Percentiles rank a stretch among this genome's conserved stretches.
These are phyloP conservation scores for Colletotrichum brevisporum DNA, from an alignment of 2,329 filamentous ascomycete species.

Conservation along the genomic window DNA sequence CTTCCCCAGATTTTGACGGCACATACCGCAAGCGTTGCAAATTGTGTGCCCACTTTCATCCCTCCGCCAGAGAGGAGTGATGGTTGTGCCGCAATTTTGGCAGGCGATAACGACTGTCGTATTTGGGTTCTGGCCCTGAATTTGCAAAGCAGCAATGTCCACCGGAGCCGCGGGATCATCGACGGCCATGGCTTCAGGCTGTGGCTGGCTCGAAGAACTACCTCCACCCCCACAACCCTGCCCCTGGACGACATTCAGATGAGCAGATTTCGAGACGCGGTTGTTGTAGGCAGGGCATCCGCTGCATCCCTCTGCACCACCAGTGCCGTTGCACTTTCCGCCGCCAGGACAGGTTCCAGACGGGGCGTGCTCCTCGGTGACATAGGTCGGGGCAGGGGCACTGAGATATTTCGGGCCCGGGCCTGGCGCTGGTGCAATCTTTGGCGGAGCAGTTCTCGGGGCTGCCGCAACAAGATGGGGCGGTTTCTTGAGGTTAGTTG, in stretches of 20 bases:
- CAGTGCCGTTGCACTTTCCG: constrained; percentile 95
- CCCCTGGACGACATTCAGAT: constrained; percentile 72
- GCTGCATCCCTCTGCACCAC: constrained; percentile 93
- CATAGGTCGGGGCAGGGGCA: constrained; percentile 75
- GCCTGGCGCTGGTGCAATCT: constrained; percentile 48
- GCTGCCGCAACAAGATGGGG: constrained; percentile 64
- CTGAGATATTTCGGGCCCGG: constrained; percentile 58
- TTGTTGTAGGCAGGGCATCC: constrained; percentile 99
- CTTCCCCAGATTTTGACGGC: constrained; percentile 18
- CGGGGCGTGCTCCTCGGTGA: constrained; percentile 80
- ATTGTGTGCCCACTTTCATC: constrained; percentile 97
- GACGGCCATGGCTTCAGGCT: constrained; percentile 42
- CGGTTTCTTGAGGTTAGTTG: constrained; percentile 89
- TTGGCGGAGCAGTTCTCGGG: constrained; percentile 60
- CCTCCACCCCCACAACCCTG: constrained; percentile 51
- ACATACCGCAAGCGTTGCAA: constrained; percentile 96
- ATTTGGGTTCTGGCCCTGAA: constrained; percentile 56
- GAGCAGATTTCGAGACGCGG: constrained; percentile 88
- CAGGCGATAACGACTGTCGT: constrained; percentile 87
- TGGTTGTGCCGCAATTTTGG: constrained; percentile 96
- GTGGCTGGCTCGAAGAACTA: constrained; percentile 43
- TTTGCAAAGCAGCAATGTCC: constrained; percentile 63
- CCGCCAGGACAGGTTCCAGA: constrained; percentile 95
- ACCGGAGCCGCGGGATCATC: constrained; percentile 60
- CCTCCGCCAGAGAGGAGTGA: constrained; percentile 94